Percentiles rank a stretch among this genome's conserved stretches.
These are phyloP conservation scores for Aspergillus alliaceus DNA, from an alignment of 2,329 filamentous ascomycete genomes.

Conservation along the genomic window DNA sequence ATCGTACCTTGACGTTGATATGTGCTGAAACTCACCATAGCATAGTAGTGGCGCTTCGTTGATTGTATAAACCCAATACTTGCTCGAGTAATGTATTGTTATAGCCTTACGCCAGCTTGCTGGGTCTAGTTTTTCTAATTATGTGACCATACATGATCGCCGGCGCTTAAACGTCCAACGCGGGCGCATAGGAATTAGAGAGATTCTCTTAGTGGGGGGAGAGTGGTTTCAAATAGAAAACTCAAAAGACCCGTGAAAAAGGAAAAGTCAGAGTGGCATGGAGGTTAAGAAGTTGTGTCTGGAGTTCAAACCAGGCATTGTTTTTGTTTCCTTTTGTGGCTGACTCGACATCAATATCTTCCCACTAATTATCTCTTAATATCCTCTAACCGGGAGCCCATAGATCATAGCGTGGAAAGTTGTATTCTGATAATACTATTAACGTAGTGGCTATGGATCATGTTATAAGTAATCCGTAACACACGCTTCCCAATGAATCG, in stretches of 20 bases:
- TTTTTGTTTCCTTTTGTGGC: background rate
- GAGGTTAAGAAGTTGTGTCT: too few relatives aligned
- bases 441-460: background rate
- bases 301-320: background rate
- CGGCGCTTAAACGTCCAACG: background rate
- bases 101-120: background rate
- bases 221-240: too few relatives aligned
- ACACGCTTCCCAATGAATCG: background rate
- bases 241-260: too few relatives aligned
- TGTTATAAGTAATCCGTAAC: background rate
- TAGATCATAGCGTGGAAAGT: background rate
- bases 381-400: background rate
- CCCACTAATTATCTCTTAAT: background rate
- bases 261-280: background rate
- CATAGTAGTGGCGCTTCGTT: background rate
- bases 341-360: background rate
- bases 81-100: too few relatives aligned
- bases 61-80: background rate
- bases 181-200: background rate
- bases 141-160: background rate
- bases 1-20: background rate
- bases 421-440: background rate
- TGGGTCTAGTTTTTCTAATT: background rate
- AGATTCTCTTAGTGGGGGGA: background rate
- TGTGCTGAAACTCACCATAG: background rate